These are phyloP conservation scores for Hygrocybe punicea DNA, from an alignment of 768 basidiomycete genomes.

Conservation along the genomic window DNA sequence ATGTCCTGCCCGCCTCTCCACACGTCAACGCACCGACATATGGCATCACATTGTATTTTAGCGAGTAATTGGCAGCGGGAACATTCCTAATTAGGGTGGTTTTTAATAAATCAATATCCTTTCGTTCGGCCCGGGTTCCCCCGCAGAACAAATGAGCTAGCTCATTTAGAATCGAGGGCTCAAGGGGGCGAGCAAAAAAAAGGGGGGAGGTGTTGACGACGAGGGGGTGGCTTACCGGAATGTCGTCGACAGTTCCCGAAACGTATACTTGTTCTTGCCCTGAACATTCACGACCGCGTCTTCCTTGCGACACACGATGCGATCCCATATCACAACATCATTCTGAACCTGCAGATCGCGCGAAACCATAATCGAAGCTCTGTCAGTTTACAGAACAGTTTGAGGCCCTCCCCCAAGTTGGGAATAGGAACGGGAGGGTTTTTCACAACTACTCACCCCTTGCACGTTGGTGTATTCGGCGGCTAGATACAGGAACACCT, in stretches of 20 bases:
- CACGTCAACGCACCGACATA: conserved; percentile 77
- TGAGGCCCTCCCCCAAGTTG: neutral
- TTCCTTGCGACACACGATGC: conserved; percentile 77
- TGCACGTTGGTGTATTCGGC: conserved; percentile 75
- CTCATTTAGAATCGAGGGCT: too few species aligned
- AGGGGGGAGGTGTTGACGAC: neutral
- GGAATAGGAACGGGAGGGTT: neutral
- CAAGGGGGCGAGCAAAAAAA: too few species aligned
- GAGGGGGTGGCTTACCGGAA: conserved; percentile 62
- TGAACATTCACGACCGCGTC: conserved; percentile 64
- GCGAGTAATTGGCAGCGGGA: conserved; percentile 60
- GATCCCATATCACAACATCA: conserved; percentile 88
- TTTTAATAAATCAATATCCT: conserved; percentile 16
- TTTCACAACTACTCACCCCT: conserved; percentile 59
- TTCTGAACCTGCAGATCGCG: conserved; percentile 53
- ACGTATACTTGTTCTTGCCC: conserved; percentile 79
- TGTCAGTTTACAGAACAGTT: neutral
- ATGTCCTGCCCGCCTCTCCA: conserved; percentile 60
- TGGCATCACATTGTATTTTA: conserved; percentile 91
- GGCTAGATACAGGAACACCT: conserved; percentile 81
- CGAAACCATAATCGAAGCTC: conserved; percentile 1
- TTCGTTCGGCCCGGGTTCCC: neutral
- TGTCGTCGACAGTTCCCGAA: conserved; percentile 67
- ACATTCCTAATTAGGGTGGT: conserved; percentile 46
- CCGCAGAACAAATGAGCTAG: neutral